Base-by-base conservation (phyloP, 2,329 filamentous ascomycete species). In the Paracamarosporium sp. region DNA sequence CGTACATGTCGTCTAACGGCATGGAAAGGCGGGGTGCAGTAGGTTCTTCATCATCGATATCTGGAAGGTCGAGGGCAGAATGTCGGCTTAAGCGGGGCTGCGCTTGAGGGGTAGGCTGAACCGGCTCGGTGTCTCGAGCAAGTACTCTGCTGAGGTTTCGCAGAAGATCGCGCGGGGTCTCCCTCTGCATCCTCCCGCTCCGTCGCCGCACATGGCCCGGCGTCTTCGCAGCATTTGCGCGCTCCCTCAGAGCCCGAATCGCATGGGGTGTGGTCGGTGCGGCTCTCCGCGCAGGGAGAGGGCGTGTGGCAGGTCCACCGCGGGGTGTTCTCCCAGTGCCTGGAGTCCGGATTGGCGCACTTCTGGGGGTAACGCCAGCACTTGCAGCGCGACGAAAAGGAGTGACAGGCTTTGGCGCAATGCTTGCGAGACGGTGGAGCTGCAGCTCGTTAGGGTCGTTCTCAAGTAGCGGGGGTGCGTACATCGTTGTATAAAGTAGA, bases 191-290 rank as follows among this genome's bases (percentile, higher is more conserved):
- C 31, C 82, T 75, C 25, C 79, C 80, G 58, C 83, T 85, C 59
- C 74, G 68, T 59, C 80, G 77, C 53, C 83, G 72, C 44, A 80
- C 78, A 63, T 83, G 78, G 12, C 81, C 79, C 20, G 83, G 82
- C 2, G 83, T 84, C 60, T 80, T 80, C 5, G 79, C 80, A 12
- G 81, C 81, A 63, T 77, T 73, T 52, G 73, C 76, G 48, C 83
- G 82, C 63, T 84, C 81, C 69, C 85, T 80, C 27, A 85, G 75
- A 9, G 84, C 83, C 40, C 82, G 78, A 55, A 85, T 79, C 25
- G 82, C 83, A 76, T 85, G 81, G 0, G 84, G 84, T 15, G 84
- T 86, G 5, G 82, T 81, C 8, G 83, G 84, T 15, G 79, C 79
- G 17, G 64, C 72, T 44, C 75, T 66, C 53, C 76, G 68, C 15